Base-by-base conservation (phyloP, 1,284 basidiomycete genomes). In the Anthracocystis panici-leucophaei region DNA sequence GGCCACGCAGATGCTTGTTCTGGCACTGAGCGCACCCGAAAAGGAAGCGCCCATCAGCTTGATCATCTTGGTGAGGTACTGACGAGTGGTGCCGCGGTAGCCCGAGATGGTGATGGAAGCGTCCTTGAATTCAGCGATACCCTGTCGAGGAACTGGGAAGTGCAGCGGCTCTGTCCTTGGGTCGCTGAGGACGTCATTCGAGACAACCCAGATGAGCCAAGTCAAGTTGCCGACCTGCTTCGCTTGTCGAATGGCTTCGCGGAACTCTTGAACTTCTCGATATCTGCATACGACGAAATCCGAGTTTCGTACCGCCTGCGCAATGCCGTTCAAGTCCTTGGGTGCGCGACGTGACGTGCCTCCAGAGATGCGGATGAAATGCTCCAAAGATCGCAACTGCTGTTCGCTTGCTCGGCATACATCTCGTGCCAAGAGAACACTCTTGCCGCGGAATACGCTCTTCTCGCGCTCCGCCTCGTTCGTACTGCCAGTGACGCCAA, bases 21-120 rank as follows among this genome's bases (percentile, higher is more conserved):
- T 59, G 21, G 73, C 77, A 21, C 87, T 88, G 90, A 95, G 92
- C 57, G 90, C 91, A 0, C 92, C 90, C 0, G 93, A 93, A 78
- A 94, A 95, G 40, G 86, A 88, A 2, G 89, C 93, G 2, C 93
- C 94, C 88, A 93, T 90, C 8, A 89, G 86, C 7, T 86, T 87
- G 65, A 96, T 92, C 21, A 96, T 87, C 70, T 90, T 91, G 86
- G 93, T 94, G 55, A 96, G 87, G 82, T 95, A 95, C 57, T 94
- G 92, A 6, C 94, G 88, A 3, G 91, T 89, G 53, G 91, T 90
- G 2, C 93, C 93, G 0, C 92, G 92, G 83, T 95, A 95, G 83
- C 94, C 95, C 0, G 93, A 93, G 1, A 95, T 88, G 0, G 94
- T 93, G 65, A 95, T 91, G 66, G 89, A 87, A 90, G 93, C 14